Evolutionary conservation across 1,284 basidiomycete genomes (phyloP).

Genomic region (Ceratobasidium sp.): DNA sequence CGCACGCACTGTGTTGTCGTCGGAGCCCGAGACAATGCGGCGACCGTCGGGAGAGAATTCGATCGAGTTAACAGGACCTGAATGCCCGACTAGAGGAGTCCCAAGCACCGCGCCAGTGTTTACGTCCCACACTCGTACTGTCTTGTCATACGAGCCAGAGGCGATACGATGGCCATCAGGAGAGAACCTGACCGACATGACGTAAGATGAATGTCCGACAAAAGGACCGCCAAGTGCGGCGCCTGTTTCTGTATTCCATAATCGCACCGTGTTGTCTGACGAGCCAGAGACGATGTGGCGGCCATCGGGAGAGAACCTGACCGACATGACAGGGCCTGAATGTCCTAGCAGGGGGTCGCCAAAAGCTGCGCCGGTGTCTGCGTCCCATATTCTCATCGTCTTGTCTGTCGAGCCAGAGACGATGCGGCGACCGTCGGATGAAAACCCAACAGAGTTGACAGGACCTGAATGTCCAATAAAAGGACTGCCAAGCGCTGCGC

Average conservation of each 20-base stretch:
- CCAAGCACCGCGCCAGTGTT: constrained; percentile 3
- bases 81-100: background rate
- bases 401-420: no score
- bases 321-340: constrained; percentile 51
- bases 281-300: constrained; percentile 44
- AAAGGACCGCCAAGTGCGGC: constrained; percentile 5
- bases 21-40: background rate
- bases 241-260: constrained; percentile 40
- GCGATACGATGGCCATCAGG: constrained; percentile 18
- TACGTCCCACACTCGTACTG: constrained; percentile 39
- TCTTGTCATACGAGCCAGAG: constrained; percentile 29
- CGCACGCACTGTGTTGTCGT: constrained; percentile 8
- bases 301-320: constrained; percentile 57
- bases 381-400: no score
- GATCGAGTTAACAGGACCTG: background rate
- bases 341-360: constrained; percentile 23
- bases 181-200: constrained; percentile 40
- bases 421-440: no score
- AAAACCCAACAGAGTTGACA: no score
- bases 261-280: constrained; percentile 15
- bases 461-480: no score
- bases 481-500: no score
- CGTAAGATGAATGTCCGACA: constrained; percentile 3
- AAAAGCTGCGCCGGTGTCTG: constrained; percentile 26
- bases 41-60: background rate